Conservation (phyloP, 2,329 filamentous ascomycete genomes). For the Penicillium sp. region DNA sequence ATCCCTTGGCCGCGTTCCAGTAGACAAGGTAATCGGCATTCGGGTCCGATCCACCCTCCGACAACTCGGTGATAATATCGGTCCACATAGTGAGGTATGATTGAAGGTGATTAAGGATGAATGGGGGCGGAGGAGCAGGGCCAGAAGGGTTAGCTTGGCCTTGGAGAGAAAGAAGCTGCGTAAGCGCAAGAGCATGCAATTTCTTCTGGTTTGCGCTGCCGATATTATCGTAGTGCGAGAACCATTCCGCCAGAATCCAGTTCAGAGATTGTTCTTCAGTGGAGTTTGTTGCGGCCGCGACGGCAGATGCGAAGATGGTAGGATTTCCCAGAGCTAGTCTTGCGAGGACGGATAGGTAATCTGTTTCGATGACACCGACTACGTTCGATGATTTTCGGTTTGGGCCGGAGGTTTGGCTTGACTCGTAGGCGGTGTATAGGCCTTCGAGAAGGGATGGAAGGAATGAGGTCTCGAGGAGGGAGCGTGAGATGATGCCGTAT, state of each 20-base stretch:
- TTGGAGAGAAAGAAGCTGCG: constrained; percentile 44
- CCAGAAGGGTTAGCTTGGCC: constrained; percentile 30
- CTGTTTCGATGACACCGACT: constrained; percentile 73
- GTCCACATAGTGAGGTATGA: constrained; percentile 50
- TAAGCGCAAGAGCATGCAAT: constrained; percentile 47
- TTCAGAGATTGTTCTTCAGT: constrained; percentile 36
- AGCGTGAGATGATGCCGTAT: constrained; percentile 62
- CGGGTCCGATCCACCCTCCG: constrained; percentile 42
- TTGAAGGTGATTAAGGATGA: constrained; percentile 46
- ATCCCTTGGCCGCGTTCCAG: constrained; percentile 32
- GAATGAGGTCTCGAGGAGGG: constrained; percentile 64
- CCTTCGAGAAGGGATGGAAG: constrained; percentile 64
- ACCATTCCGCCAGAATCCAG: constrained; percentile 51
- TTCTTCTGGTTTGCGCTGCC: constrained; percentile 49
- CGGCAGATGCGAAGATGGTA: constrained; percentile 59
- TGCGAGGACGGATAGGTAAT: constrained; percentile 81
- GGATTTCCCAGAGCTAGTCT: constrained; percentile 75
- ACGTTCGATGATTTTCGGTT: constrained; percentile 68
- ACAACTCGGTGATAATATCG: constrained; percentile 46
- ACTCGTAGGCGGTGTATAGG: constrained; percentile 67
- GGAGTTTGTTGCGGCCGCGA: constrained; percentile 39
- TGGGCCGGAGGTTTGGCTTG: constrained; percentile 79
- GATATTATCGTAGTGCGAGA: constrained; percentile 50
- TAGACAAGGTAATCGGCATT: constrained; percentile 45
- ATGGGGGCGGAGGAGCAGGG: constrained; percentile 31